phyloP scores from a whole-genome alignment of 768 basidiomycete genomes.

The Lyophyllum semitale region DNA sequence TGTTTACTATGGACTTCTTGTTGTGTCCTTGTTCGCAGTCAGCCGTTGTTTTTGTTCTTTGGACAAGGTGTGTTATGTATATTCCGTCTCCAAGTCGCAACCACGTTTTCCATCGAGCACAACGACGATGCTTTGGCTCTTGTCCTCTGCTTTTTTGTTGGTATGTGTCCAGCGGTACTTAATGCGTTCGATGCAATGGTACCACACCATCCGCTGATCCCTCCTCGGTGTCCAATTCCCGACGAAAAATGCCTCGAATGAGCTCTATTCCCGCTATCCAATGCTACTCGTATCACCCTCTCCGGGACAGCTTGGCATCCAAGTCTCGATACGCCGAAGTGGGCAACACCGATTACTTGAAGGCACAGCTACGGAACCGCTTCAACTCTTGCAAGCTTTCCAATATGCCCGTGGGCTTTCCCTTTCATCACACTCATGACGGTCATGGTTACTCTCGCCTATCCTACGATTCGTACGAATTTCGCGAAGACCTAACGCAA shows the following conservation, averaged over 20 bases:
- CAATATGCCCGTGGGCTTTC: slow-evolving; percentile 36
- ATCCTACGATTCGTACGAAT: slow-evolving; percentile 37
- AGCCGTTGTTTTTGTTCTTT: slow-evolving; percentile 15
- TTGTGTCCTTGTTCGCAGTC: slow-evolving; percentile 12
- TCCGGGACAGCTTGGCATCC: not conserved
- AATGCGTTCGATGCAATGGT: not conserved
- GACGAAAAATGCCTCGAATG: slow-evolving; percentile 7
- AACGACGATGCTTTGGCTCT: slow-evolving; percentile 14
- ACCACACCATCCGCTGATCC: not conserved
- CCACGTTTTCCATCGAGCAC: slow-evolving; percentile 12
- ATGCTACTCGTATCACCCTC: slow-evolving; percentile 7
- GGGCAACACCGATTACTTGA: slow-evolving; percentile 19
- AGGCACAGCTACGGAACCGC: slow-evolving; percentile 30
- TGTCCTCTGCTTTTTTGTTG: slow-evolving; percentile 12
- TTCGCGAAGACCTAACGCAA: slow-evolving; percentile 29
- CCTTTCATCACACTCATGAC: slow-evolving; percentile 31
- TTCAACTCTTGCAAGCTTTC: slow-evolving; percentile 31
- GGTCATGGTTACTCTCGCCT: slow-evolving; percentile 20
- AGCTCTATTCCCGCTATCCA: slow-evolving; percentile 3
- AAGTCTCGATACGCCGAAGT: not conserved
- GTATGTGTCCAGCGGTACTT: slow-evolving; percentile 8
- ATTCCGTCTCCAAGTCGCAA: slow-evolving; percentile 13
- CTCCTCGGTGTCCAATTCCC: not conserved
- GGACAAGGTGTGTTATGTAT: slow-evolving; percentile 8
- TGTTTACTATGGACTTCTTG: slow-evolving; percentile 4